Evolutionary conservation across 2,329 filamentous ascomycete genomes (phyloP), one percentile per base, ranked within the genome.

Genomic region (Aspergillus alliaceus): DNA sequence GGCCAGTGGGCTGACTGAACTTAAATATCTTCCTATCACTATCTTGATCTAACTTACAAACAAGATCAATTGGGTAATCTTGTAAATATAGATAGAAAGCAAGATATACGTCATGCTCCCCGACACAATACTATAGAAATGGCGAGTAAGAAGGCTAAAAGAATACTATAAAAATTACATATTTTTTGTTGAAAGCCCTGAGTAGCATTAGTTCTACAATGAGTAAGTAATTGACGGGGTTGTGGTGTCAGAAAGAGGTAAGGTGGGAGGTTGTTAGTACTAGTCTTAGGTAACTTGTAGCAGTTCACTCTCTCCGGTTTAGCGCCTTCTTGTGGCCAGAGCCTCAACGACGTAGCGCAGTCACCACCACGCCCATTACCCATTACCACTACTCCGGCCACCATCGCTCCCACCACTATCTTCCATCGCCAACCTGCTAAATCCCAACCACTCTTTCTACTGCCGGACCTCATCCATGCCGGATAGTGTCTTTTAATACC

Each of bases 301-400:
- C 37, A 51, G 44, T 44, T 9, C 56, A 31, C 53, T 57, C 25
- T 50, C 49, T 60, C 50, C 11, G 56, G 60, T 51, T 60, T 62
- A 62, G 60, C 56, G 58, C 35, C 44, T 24, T 40, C 53, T 49
- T 37, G 53, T 56, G 47, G 59, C 51, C 50, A 53, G 62, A 64
- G 62, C 60, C 62, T 58, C 62, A 62, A 59, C 51, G 53, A 56
- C 52, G 49, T 48, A 57, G 52, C 51, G 55, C 54, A 31, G 35
- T 37, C 42, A 48, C 53, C 51, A 47, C 53, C 47, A 42, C 57
- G 27, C 22, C 46, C 54, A 25, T 35, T 29, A 14, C 22, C 46
- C 54, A 25, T 35, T 29, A 14, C 40, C 51, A 51, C 29, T 31
- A 24, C 34, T 29, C 27, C 49, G 27, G 32, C 42, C 11, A 42